These are phyloP conservation scores for Santalum album DNA, from an alignment of 164 flowering plant species.

Conservation along the genomic window DNA sequence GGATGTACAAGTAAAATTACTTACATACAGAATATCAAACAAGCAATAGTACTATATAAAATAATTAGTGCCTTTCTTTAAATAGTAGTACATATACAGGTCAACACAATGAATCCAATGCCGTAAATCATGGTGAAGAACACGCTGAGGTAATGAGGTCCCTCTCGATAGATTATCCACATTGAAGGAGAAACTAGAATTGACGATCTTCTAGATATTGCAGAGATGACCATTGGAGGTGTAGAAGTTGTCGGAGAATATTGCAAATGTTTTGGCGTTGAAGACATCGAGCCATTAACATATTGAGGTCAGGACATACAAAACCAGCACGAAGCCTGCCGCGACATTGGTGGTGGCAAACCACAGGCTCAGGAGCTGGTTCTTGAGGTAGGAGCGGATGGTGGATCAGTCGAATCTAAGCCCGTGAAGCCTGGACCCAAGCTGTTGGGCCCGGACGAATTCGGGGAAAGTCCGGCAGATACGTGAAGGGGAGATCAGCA, in stretches of 20 bases:
- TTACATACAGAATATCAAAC: no score
- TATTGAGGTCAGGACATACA: constrained; percentile 58
- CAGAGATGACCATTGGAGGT: constrained; percentile 37
- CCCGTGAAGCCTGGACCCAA: constrained; percentile 72
- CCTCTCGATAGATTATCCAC: constrained; percentile 29
- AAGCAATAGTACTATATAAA: neutral
- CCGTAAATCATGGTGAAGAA: constrained; percentile 75
- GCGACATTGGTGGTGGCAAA: constrained; percentile 83
- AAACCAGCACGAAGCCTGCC: constrained; percentile 45
- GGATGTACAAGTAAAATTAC: no score
- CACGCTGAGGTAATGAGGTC: constrained; percentile 58
- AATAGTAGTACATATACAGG: constrained; percentile 55
- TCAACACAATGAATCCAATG: constrained; percentile 64
- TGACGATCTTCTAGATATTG: constrained; percentile 45
- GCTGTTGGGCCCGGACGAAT: constrained; percentile 55
- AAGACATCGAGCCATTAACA: constrained; percentile 59
- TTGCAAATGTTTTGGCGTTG: constrained; percentile 65
- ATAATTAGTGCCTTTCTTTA: constrained; percentile 56
- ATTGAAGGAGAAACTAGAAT: constrained; percentile 50
- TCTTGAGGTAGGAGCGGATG: constrained; percentile 60
- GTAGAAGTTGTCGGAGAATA: constrained; percentile 50
- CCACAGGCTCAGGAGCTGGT: constrained; percentile 87
- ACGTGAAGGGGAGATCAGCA: constrained; percentile 74
- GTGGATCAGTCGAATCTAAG: constrained; percentile 76
- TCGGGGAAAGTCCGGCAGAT: constrained; percentile 63